Conservation (phyloP, 768 basidiomycete genomes). For the Hericium rajendrae region DNA sequence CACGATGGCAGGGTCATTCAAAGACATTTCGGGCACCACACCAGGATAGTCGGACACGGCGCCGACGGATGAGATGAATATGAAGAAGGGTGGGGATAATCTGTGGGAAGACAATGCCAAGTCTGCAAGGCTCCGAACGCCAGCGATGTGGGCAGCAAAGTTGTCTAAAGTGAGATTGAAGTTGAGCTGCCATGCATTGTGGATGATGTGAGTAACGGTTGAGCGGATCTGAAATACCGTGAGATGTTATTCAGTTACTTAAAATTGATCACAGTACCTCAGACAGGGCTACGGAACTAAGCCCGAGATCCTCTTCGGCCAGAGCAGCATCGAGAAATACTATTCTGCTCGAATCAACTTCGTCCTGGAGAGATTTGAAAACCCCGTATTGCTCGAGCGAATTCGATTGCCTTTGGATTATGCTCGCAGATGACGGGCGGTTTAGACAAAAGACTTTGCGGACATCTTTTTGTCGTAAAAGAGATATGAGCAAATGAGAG, state of each 20-base stretch:
- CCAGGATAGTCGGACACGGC: background rate
- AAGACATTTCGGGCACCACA: background rate
- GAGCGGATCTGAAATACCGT: background rate
- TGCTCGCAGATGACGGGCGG: background rate
- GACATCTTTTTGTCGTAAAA: background rate
- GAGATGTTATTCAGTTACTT: background rate
- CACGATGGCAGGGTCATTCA: background rate
- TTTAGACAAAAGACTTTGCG: background rate
- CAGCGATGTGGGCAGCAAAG: background rate
- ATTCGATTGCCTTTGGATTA: background rate
- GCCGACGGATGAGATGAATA: background rate
- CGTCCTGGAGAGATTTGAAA: background rate
- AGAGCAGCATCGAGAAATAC: background rate
- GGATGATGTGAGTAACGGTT: background rate
- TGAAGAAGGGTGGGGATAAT: background rate
- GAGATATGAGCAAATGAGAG: background rate
- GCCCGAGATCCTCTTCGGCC: background rate
- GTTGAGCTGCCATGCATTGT: background rate
- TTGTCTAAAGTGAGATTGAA: background rate
- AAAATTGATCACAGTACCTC: background rate
- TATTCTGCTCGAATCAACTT: background rate
- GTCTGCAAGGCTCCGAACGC: background rate
- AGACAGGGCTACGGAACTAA: background rate
- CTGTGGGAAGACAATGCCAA: background rate
- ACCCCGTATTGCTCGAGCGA: background rate